A percentile compares a stretch with the other conserved stretches of the same genome.
These are phyloP conservation scores for Fulvia fulva DNA, from an alignment of 2,329 filamentous ascomycete genomes.

Conservation along the genomic window DNA sequence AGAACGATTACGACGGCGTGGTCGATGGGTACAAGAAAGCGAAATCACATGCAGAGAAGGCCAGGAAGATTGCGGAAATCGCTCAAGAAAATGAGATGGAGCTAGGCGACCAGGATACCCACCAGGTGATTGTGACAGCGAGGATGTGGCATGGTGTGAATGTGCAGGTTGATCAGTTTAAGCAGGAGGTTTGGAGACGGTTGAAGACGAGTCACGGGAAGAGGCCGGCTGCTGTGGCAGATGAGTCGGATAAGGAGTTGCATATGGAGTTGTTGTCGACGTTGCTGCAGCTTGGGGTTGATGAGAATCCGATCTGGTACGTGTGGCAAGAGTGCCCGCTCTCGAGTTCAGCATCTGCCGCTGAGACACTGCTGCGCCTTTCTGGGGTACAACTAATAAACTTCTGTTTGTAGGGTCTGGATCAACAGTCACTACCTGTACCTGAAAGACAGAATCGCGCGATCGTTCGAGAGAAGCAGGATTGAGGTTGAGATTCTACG, in stretches of 20 bases:
- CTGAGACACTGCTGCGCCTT: too few species aligned
- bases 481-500: conserved; percentile 90
- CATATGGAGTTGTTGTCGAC: conserved; percentile 89
- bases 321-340: too few species aligned
- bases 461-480: conserved; percentile 77
- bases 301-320: conserved; percentile 88
- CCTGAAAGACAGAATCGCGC: conserved; percentile 78
- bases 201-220: conserved; percentile 43
- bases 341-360: too few species aligned
- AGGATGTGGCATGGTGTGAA: conserved; percentile 95
- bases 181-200: conserved; percentile 81
- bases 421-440: conserved; percentile 84
- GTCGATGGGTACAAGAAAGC: conserved; percentile 84
- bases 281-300: conserved; percentile 86
- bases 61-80: conserved; percentile 62
- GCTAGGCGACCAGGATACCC: conserved; percentile 73
- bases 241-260: conserved; percentile 59
- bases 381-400: too few species aligned
- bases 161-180: conserved; percentile 79
- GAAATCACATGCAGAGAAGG: conserved; percentile 75
- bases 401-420: conserved; percentile 56
- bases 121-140: conserved; percentile 81
- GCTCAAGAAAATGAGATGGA: conserved; percentile 48
- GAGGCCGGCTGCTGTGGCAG: conserved; percentile 24
- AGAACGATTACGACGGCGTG: conserved; percentile 83